Evolutionary conservation across 2,329 filamentous ascomycete species (phyloP).

Genomic region (Penicillium sp.): DNA sequence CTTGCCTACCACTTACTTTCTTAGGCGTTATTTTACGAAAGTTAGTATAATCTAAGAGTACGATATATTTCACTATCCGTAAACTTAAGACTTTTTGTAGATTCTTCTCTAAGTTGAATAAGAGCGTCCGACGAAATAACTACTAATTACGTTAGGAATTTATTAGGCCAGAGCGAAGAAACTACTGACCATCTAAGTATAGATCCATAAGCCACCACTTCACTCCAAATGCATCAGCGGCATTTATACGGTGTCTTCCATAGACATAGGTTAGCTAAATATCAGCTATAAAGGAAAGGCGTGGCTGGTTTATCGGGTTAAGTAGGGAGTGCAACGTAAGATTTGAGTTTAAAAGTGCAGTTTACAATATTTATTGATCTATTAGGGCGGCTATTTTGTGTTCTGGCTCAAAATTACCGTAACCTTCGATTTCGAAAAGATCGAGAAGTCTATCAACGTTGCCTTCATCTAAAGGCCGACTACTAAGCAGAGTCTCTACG

Average conservation of each 20-base stretch:
- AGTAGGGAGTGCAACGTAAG: neutral
- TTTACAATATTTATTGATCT: neutral
- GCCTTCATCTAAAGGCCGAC: neutral
- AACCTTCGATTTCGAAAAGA: conserved; percentile 8
- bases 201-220: neutral
- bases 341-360: neutral
- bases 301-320: neutral
- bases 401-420: conserved; percentile 7
- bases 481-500: neutral
- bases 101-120: neutral
- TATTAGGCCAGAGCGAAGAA: neutral
- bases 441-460: neutral
- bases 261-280: neutral
- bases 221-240: neutral
- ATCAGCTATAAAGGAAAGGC: neutral
- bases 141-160: neutral
- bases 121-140: neutral
- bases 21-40: neutral
- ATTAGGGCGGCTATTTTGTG: conserved; percentile 1
- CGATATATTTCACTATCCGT: conserved; percentile 14
- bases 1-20: conserved; percentile 8
- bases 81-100: conserved; percentile 4
- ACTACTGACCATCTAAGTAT: neutral
- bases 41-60: conserved; percentile 2
- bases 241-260: neutral